phyloP scores from a whole-genome alignment of 192 early-diverging fungal genomes.

The Coemansia sp. region DNA sequence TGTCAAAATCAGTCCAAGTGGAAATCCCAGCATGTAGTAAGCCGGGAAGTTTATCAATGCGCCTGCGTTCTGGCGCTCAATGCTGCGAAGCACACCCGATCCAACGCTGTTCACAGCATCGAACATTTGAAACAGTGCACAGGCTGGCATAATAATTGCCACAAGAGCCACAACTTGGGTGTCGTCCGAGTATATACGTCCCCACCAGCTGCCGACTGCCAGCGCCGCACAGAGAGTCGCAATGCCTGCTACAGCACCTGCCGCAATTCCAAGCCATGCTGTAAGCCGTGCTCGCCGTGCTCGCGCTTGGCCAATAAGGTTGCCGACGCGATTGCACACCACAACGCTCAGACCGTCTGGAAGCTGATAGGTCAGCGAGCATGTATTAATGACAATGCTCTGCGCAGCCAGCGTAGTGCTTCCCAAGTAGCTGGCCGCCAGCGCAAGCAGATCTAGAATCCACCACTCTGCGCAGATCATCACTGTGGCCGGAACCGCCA shows the following conservation, averaged over 20 bases:
- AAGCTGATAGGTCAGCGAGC: conserved; percentile 55
- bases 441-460: conserved; percentile 53
- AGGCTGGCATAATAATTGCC: conserved; percentile 74
- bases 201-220: conserved; percentile 47
- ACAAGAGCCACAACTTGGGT: conserved; percentile 67
- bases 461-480: conserved; percentile 76
- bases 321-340: conserved; percentile 58
- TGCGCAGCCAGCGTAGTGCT: conserved; percentile 61
- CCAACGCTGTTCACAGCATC: conserved; percentile 66
- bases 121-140: conserved; percentile 67
- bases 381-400: conserved; percentile 59
- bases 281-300: conserved; percentile 40
- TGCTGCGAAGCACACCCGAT: conserved; percentile 58
- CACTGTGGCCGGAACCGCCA: conserved; percentile 73
- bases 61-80: conserved; percentile 58
- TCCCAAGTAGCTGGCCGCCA: conserved; percentile 60
- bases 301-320: conserved; percentile 51
- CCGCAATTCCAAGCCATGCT: conserved; percentile 32
- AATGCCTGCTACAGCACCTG: conserved; percentile 21
- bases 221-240: conserved; percentile 25
- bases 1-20: conserved; percentile 58
- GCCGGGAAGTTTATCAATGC: conserved; percentile 57
- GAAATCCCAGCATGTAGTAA: conserved; percentile 61
- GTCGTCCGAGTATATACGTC: conserved; percentile 66
- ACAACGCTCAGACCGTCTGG: conserved; percentile 60